These are phyloP conservation scores for Conticribra guillardii DNA, from an alignment of 108 stramenopile genomes.

Conservation along the genomic window DNA sequence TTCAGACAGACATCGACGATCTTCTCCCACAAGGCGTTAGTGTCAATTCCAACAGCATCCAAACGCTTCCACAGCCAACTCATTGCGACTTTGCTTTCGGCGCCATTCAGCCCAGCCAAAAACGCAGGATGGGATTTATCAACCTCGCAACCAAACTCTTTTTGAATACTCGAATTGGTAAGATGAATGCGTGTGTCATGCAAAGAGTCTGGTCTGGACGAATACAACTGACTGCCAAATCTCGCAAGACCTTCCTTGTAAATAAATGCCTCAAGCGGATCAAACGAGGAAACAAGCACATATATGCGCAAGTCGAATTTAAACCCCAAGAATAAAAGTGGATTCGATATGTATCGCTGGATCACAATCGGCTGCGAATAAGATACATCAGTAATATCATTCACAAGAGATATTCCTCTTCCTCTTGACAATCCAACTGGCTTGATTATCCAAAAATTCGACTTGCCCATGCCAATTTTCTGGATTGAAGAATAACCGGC, in stretches of 20 bases:
- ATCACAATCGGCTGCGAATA: slow-evolving; percentile 73
- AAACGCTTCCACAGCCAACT: slow-evolving; percentile 52
- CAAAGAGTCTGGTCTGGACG: slow-evolving; percentile 42
- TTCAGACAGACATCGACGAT: slow-evolving; percentile 79
- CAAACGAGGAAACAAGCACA: slow-evolving; percentile 87
- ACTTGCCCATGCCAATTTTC: slow-evolving; percentile 4
- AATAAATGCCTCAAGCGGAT: slow-evolving; percentile 80
- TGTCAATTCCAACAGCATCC: slow-evolving; percentile 27
- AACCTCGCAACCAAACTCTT: slow-evolving; percentile 62
- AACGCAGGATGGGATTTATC: slow-evolving; percentile 68
- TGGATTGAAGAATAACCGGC: slow-evolving; percentile 31
- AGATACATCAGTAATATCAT: slow-evolving; percentile 64
- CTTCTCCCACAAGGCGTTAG: slow-evolving; percentile 61
- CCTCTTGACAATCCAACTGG: slow-evolving; percentile 81
- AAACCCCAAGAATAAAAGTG: slow-evolving; percentile 76
- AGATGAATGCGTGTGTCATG: slow-evolving; percentile 49
- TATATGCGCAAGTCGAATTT: slow-evolving; percentile 91
- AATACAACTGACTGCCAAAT: slow-evolving; percentile 75
- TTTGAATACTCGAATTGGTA: slow-evolving; percentile 71
- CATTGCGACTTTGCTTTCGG: slow-evolving; percentile 42
- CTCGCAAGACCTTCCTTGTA: slow-evolving; percentile 84
- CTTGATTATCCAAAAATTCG: slow-evolving; percentile 82
- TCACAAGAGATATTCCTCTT: slow-evolving; percentile 77
- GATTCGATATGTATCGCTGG: slow-evolving; percentile 80
- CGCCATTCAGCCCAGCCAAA: slow-evolving; percentile 43